phyloP scores from a whole-genome alignment of 306 rosid species.

The Acacia crassicarpa region DNA sequence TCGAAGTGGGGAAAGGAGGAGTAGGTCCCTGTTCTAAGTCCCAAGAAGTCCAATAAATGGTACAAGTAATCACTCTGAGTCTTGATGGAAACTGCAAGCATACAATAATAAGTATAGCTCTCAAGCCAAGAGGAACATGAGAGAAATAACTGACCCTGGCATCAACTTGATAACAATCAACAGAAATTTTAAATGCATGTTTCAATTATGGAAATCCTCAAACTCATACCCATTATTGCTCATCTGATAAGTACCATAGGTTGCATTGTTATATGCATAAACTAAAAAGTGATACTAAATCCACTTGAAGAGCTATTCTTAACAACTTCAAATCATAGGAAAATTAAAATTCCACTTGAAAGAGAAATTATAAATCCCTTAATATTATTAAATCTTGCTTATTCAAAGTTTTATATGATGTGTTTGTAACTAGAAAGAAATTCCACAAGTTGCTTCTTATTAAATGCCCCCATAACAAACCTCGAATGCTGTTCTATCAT shows the following conservation, averaged over 20 bases:
- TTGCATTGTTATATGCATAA: neutral
- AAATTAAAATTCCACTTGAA: neutral
- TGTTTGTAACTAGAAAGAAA: neutral
- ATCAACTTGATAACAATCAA: slow-evolving; percentile 25
- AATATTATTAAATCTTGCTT: neutral
- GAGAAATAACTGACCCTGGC: neutral
- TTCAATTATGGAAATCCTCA: neutral
- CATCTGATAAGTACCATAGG: neutral
- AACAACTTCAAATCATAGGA: neutral
- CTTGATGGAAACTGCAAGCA: neutral
- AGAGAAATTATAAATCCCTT: neutral
- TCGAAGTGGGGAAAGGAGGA: neutral
- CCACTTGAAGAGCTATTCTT: slow-evolving; percentile 14
- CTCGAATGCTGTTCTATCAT: neutral
- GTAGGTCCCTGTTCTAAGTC: neutral
- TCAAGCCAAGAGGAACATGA: neutral
- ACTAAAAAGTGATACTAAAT: neutral
- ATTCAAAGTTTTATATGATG: neutral
- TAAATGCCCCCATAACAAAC: neutral
- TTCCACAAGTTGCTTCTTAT: neutral
- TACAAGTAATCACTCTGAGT: neutral
- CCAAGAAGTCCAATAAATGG: neutral
- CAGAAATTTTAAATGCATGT: neutral
- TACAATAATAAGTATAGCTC: neutral
- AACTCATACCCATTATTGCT: neutral